Percentiles rank a stretch among this genome's conserved stretches.
Conservation (phyloP, 2,329 filamentous ascomycete species). For the Rutstroemia sp. region DNA sequence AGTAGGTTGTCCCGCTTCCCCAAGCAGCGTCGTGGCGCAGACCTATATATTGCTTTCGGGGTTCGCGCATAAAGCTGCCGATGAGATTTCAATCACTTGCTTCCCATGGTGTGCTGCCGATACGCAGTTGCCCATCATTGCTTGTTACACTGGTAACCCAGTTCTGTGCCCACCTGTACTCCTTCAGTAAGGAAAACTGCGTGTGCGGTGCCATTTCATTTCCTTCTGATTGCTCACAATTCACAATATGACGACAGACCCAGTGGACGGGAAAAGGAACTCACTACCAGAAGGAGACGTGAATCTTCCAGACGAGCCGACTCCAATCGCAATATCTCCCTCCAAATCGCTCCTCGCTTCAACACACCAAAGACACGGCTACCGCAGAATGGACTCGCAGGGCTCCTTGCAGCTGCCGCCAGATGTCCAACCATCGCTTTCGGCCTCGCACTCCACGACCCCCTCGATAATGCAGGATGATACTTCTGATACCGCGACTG, state of each 20-base stretch:
- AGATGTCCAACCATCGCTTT: neutral
- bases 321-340: neutral
- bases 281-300: neutral
- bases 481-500: neutral
- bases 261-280: too few relatives aligned
- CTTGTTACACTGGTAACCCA: neutral
- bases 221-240: too few relatives aligned
- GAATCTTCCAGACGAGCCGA: neutral
- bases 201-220: neutral
- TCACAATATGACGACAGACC: too few relatives aligned
- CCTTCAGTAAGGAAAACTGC: too few relatives aligned
- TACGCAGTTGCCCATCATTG: neutral
- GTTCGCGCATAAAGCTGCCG: neutral
- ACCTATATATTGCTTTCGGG: neutral
- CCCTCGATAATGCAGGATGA: neutral
- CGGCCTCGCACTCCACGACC: neutral
- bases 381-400: conserved; percentile 8
- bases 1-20: neutral
- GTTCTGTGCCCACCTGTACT: too few relatives aligned
- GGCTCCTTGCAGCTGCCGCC: conserved; percentile 1
- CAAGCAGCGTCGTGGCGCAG: neutral
- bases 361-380: conserved; percentile 2
- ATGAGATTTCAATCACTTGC: neutral
- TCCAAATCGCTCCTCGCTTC: neutral
- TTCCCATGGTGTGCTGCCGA: neutral